phyloP scores from a whole-genome alignment of 441 rosid species.

The Eugenia klotzschiana region DNA sequence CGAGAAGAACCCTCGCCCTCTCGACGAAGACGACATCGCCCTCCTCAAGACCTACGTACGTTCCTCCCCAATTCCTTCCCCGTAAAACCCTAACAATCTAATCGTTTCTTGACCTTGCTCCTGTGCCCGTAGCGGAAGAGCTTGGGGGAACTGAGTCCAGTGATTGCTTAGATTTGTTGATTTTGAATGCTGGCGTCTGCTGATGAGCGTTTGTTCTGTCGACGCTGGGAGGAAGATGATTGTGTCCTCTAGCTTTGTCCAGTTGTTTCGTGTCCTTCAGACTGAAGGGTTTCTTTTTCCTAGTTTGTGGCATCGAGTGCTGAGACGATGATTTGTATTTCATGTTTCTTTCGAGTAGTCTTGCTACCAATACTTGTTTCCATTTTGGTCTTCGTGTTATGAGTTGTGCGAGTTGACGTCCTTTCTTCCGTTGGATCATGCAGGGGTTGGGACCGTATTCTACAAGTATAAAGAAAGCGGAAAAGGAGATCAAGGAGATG shows the following conservation, averaged over 20 bases:
- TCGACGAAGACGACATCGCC: slow-evolving; percentile 90
- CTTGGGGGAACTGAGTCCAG: not conserved
- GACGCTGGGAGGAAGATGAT: not conserved
- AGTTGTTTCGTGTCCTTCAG: not conserved
- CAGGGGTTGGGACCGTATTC: slow-evolving; percentile 96
- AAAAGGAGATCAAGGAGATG: slow-evolving; percentile 83
- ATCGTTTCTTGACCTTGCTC: not conserved
- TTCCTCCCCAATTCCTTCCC: not conserved
- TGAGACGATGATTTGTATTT: not conserved
- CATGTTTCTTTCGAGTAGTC: not conserved
- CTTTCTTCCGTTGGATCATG: not conserved
- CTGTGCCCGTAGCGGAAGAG: not conserved
- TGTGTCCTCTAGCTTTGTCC: not conserved
- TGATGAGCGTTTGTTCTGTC: not conserved
- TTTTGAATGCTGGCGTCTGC: not conserved
- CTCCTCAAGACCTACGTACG: slow-evolving; percentile 86
- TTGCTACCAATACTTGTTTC: not conserved
- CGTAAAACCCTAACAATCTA: not conserved
- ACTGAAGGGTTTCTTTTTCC: not conserved
- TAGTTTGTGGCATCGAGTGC: not conserved
- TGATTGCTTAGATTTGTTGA: not conserved
- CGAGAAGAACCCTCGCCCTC: slow-evolving; percentile 87
- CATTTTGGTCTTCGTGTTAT: not conserved
- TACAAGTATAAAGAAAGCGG: slow-evolving; percentile 65
- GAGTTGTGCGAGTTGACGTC: not conserved